Evolutionary conservation across 306 rosid genomes (phyloP), one percentile per base, ranked within the genome.

Genomic region (Pachyrhizus erosus): DNA sequence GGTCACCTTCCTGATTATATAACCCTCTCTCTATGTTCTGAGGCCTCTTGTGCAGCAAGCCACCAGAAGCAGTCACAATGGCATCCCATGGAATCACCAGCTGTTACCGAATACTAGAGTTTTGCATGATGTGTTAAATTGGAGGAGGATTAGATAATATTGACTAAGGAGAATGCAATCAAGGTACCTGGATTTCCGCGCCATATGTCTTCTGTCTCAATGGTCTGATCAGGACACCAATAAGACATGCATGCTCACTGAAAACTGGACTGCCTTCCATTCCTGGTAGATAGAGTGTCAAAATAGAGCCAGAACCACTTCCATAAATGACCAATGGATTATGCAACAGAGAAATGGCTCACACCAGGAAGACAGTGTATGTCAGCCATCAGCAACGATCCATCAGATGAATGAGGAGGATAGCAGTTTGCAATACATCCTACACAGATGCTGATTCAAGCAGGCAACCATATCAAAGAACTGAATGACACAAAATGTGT

Each of bases 21-120:
- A 75, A 86, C 77, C 81, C 82, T 82, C 87, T 72, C 75, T 52
- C 84, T 29, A 85, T 61, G 85, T 79, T 82, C 60, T 54, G 86
- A 89, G 91, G 80, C 79, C 79, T 85, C 76, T 74, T 85, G 67
- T 9, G 85, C 85, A 95, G 89, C 87, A 93, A 87, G 82, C 87
- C 90, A 77, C 88, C 48, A 71, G 92, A 89, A 84, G 98, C 90
- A 79, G 64, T 83, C 79, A 87, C 94, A 68, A 95, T 88, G 83
- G 97, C 90, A 85, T 89, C 94, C 99, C 99, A 95, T 31, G 99
- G 97, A 89, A 95, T 86, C 87, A 95, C 93, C 91, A 95, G 92
- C 99, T 95, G 95, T 91, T 85, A 91, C 83, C 91, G 89, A 89
- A 86, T 88, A 86, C 94, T 89, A 91, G 86, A 88, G 88, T 84